Conservation (phyloP, 345 rosid genomes). For the Gossypium herbaceum region DNA sequence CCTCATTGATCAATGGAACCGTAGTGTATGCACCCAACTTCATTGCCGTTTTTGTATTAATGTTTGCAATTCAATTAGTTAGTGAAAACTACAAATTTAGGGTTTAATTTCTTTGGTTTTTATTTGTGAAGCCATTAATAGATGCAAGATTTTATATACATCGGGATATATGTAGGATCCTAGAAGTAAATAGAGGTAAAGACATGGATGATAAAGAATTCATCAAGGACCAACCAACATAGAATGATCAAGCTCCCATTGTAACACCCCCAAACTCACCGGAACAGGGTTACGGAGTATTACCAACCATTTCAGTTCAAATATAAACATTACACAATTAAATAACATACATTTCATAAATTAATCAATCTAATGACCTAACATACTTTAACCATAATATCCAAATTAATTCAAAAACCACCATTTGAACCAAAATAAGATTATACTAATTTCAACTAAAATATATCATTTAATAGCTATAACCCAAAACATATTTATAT, state of each 20-base stretch:
- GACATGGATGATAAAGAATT: conserved; percentile 26
- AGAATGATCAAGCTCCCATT: conserved; percentile 13
- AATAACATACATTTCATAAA: too few species aligned
- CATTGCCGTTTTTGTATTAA: not conserved
- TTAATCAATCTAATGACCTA: too few species aligned
- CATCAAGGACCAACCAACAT: conserved; percentile 43
- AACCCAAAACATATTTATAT: too few species aligned
- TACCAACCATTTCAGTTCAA: too few species aligned
- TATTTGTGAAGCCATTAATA: conserved; percentile 44
- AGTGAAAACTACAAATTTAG: not conserved
- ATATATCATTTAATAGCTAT: too few species aligned
- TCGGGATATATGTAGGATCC: conserved; percentile 56
- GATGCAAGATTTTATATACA: conserved; percentile 53
- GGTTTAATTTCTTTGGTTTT: not conserved
- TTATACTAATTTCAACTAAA: too few species aligned
- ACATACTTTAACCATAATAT: too few species aligned
- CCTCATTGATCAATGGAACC: conserved; percentile 48
- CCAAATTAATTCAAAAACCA: too few species aligned
- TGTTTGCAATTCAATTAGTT: not conserved
- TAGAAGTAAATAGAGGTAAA: conserved; percentile 56
- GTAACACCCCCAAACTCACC: too few species aligned
- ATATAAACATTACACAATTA: too few species aligned
- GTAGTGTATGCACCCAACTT: conserved; percentile 31
- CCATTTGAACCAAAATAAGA: too few species aligned
- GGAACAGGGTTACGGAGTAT: too few species aligned